A percentile compares a stretch with the other conserved stretches of the same genome.
Conservation (phyloP, 441 rosid species). For the Adansonia madagascariensis region DNA sequence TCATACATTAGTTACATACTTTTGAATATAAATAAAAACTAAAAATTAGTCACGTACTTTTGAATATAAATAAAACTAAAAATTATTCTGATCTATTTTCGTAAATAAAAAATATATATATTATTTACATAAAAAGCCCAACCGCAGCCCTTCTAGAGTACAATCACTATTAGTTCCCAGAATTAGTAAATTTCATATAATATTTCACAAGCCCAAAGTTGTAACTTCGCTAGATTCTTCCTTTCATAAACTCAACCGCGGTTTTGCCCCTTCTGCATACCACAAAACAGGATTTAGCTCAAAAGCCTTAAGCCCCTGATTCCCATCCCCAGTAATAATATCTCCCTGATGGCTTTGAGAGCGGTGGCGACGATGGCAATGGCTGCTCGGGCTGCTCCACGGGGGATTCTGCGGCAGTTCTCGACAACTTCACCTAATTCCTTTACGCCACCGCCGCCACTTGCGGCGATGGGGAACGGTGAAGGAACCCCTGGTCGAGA, state of each 20-base stretch:
- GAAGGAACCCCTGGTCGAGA: slow-evolving; percentile 47
- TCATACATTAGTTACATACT: too few species aligned
- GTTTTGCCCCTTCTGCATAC: not conserved
- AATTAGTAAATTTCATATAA: too few species aligned
- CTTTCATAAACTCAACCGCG: not conserved
- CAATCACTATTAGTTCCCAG: too few species aligned
- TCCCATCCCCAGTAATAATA: not conserved
- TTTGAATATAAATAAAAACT: too few species aligned
- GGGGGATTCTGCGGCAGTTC: slow-evolving; percentile 53
- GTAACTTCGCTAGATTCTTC: not conserved
- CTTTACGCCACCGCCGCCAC: slow-evolving; percentile 42
- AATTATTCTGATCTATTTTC: too few species aligned
- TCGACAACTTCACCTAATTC: slow-evolving; percentile 44
- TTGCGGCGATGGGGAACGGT: slow-evolving; percentile 31
- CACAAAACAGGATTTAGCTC: slow-evolving; percentile 6
- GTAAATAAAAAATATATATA: too few species aligned
- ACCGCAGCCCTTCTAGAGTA: too few species aligned
- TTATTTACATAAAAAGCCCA: too few species aligned
- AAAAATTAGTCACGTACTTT: too few species aligned
- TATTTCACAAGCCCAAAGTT: not conserved
- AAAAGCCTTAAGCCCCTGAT: not conserved
- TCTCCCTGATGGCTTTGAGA: slow-evolving; percentile 11
- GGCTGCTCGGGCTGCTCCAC: slow-evolving; percentile 47
- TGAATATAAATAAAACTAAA: too few species aligned
- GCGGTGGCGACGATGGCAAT: slow-evolving; percentile 43